Evolutionary conservation across 2,329 filamentous ascomycete genomes (phyloP), one percentile per base, ranked within the genome.

Genomic region (Aschersonia sp.): DNA sequence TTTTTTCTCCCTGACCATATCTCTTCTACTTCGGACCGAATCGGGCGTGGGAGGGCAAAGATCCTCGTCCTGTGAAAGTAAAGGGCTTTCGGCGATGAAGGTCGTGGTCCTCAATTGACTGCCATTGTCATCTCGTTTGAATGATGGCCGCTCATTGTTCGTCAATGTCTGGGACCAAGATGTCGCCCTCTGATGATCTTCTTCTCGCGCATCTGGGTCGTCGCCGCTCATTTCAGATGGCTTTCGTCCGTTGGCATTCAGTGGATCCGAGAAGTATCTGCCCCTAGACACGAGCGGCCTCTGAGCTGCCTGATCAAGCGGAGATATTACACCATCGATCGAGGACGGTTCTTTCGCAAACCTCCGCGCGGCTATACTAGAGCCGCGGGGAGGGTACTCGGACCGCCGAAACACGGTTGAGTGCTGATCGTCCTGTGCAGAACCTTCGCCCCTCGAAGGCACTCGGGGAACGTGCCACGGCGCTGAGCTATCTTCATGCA

Each of bases 1-100:
- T 51, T 68, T 69, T 54, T 61, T 62, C 20, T 67, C 64, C 29
- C 61, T 62, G 4, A 70, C 68, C 44, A 58, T 61, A 5, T 69
- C 66, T 20, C 58, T 58, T 12, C 66, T 63, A 42, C 56, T 66
- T 32, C 59, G 55, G 4, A 56, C 48, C 10, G 59, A 59, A 7
- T 42, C 50, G 4, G 52, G 47, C n/a, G 51, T 49, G 5, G 54
- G 49, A 1, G 56, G 54, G 2, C 44, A 47, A 47, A 53, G 50
- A 44, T 45, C 48, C 9, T 48, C 50, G 31, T 52, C 35, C 35
- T 47, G 35, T 29, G 47, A 43, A 38, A 54, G 20, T 20, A 20
- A 42, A 6, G 40, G 40, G 20, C 40, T 42, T 42, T 42, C 40
- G n/a, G 40, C 35, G 35, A 38, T 38, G 35, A 38, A 12, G 9